These are phyloP conservation scores for Pseudovirgaria hyperparasitica DNA, from an alignment of 2,329 filamentous ascomycete species.

Conservation along the genomic window DNA sequence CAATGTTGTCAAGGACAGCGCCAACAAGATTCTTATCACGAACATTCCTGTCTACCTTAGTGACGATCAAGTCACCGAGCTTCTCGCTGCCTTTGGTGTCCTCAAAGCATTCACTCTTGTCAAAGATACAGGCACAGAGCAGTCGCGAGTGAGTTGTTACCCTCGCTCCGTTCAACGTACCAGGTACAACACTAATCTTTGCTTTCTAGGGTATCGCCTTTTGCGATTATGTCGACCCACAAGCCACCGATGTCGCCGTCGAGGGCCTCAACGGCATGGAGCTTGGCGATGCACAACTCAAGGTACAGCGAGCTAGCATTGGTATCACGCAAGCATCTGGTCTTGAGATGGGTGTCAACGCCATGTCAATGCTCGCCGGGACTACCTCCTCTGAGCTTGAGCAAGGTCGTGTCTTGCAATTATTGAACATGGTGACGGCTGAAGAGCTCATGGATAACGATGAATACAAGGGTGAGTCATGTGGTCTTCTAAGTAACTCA, in stretches of 20 bases:
- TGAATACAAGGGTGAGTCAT: conserved; percentile 90
- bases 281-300: conserved; percentile 73
- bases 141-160: conserved; percentile 59
- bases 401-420: conserved; percentile 70
- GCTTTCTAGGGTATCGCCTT: conserved; percentile 87
- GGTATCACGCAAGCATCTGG: conserved; percentile 87
- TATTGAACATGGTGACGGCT: conserved; percentile 96
- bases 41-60: conserved; percentile 80
- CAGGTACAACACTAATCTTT: background rate
- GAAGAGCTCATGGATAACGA: conserved; percentile 90
- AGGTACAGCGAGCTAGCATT: conserved; percentile 79
- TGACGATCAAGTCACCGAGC: conserved; percentile 83
- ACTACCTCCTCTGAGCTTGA: conserved; percentile 71
- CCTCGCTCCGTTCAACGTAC: background rate
- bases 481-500: conserved; percentile 9
- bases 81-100: conserved; percentile 82
- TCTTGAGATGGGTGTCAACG: conserved; percentile 90
- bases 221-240: conserved; percentile 78
- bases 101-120: conserved; percentile 85
- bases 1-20: conserved; percentile 73
- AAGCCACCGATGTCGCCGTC: conserved; percentile 70
- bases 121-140: conserved; percentile 72
- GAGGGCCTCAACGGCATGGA: conserved; percentile 90
- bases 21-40: conserved; percentile 87
- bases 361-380: conserved; percentile 94